These are phyloP conservation scores for Pyricularia sp. DNA, from an alignment of 2,329 filamentous ascomycete species.

Conservation along the genomic window DNA sequence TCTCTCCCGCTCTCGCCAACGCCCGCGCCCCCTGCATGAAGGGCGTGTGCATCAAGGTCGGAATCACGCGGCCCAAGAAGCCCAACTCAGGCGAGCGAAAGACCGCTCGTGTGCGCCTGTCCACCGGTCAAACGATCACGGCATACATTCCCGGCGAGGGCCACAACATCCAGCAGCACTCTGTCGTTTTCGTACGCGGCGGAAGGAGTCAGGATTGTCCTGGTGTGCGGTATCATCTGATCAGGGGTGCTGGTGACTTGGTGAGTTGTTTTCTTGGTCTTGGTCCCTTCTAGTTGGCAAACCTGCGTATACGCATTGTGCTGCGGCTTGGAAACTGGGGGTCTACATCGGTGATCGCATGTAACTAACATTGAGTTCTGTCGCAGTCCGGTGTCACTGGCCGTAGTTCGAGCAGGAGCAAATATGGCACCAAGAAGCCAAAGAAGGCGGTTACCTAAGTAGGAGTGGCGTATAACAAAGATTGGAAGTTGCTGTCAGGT, in stretches of 20 bases:
- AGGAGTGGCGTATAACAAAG: neutral
- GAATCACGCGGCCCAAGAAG: slow-evolving; percentile 93
- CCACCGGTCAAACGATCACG: slow-evolving; percentile 77
- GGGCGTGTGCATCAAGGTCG: slow-evolving; percentile 91
- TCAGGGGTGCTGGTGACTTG: slow-evolving; percentile 86
- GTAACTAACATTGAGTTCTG: slow-evolving; percentile 2
- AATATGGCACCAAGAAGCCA: slow-evolving; percentile 98
- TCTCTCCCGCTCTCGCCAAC: slow-evolving; percentile 72
- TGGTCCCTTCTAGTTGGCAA: neutral
- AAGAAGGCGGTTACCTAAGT: slow-evolving; percentile 52
- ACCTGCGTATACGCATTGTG: neutral
- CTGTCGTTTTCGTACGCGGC: slow-evolving; percentile 89
- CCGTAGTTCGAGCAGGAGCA: slow-evolving; percentile 76
- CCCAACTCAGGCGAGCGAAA: slow-evolving; percentile 97
- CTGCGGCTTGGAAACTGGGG: neutral
- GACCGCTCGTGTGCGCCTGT: slow-evolving; percentile 83
- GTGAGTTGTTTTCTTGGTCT: slow-evolving; percentile 44
- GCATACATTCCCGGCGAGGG: slow-evolving; percentile 96
- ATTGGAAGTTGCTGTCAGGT: neutral
- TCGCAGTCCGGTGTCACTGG: slow-evolving; percentile 79
- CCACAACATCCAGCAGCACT: slow-evolving; percentile 98
- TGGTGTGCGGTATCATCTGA: slow-evolving; percentile 91
- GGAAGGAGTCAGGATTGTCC: slow-evolving; percentile 95
- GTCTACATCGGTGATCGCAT: neutral
- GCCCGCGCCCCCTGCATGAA: slow-evolving; percentile 73